phyloP scores from a whole-genome alignment of 2,329 filamentous ascomycete species.

The Colletotrichum lindemuthianum region DNA sequence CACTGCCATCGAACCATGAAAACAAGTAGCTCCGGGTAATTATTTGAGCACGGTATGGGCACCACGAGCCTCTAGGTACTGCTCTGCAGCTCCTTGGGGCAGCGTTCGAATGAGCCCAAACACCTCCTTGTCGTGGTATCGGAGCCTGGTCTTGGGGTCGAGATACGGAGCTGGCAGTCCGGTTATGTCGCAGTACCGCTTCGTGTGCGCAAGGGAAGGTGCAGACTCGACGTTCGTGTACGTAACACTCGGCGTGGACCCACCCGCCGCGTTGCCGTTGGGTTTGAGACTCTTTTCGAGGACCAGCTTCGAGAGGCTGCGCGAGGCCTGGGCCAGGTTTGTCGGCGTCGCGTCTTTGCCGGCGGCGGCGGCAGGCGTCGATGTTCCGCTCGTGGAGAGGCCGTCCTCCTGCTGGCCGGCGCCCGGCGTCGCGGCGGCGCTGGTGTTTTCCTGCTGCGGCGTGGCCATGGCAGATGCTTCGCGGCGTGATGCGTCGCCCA shows the following conservation, averaged over 20 bases:
- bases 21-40: conserved; percentile 28
- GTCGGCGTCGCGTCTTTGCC: conserved; percentile 55
- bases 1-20: neutral
- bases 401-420: conserved; percentile 56
- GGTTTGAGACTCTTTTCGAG: conserved; percentile 79
- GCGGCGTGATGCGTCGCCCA: conserved; percentile 86
- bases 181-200: conserved; percentile 95
- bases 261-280: conserved; percentile 46
- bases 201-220: conserved; percentile 84
- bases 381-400: conserved; percentile 66
- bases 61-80: conserved; percentile 87
- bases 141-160: conserved; percentile 92
- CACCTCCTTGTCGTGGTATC: conserved; percentile 93
- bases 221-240: conserved; percentile 98
- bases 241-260: conserved; percentile 76
- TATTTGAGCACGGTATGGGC: conserved; percentile 95
- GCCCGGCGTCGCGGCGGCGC: conserved; percentile 75
- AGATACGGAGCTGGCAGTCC: conserved; percentile 91
- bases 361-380: conserved; percentile 62
- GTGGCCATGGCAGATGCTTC: conserved; percentile 84
- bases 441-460: conserved; percentile 74
- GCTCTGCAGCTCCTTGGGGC: conserved; percentile 84
- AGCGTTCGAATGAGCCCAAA: conserved; percentile 85
- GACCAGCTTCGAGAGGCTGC: conserved; percentile 86
- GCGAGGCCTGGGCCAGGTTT: conserved; percentile 90